Conservation (phyloP, 2,329 filamentous ascomycete genomes). For the Penicillium occitanis region DNA sequence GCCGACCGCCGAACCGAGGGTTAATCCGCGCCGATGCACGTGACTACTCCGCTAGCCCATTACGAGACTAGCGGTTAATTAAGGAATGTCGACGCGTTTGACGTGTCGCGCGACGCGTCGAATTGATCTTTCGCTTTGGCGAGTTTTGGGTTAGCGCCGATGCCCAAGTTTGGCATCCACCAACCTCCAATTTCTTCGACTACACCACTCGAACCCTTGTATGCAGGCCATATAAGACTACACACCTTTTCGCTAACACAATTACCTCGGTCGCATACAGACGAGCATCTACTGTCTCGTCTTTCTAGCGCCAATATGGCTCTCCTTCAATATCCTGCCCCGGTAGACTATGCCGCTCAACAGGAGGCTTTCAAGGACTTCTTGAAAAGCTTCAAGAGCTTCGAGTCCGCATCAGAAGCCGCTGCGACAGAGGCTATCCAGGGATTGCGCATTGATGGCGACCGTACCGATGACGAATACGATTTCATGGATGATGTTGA, state of each 20-base stretch:
- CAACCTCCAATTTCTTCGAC: slow-evolving; percentile 22
- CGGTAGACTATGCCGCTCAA: slow-evolving; percentile 86
- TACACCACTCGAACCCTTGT: slow-evolving; percentile 7
- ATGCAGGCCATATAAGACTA: slow-evolving; percentile 16
- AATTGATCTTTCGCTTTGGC: slow-evolving; percentile 15
- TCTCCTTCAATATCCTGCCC: slow-evolving; percentile 73
- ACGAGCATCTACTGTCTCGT: slow-evolving; percentile 19
- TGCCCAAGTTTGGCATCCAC: slow-evolving; percentile 22
- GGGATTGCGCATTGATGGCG: slow-evolving; percentile 80
- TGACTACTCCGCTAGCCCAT: not conserved
- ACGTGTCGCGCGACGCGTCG: slow-evolving; percentile 33
- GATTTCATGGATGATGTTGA: slow-evolving; percentile 87
- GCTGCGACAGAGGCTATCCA: slow-evolving; percentile 78
- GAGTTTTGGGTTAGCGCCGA: slow-evolving; percentile 17
- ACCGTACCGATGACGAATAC: slow-evolving; percentile 84
- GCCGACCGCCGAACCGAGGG: slow-evolving; percentile 18
- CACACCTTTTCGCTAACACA: not conserved
- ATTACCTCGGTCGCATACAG: slow-evolving; percentile 7
- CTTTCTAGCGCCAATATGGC: slow-evolving; percentile 62
- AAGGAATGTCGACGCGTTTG: slow-evolving; percentile 28
- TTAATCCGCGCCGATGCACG: slow-evolving; percentile 23
- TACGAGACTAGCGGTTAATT: not conserved
- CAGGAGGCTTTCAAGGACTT: slow-evolving; percentile 81
- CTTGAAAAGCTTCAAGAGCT: slow-evolving; percentile 78
- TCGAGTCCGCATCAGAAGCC: slow-evolving; percentile 61